Percentiles rank a stretch among this genome's conserved stretches.
Conservation (phyloP, 768 basidiomycete species). For the Pisolithus sp. region DNA sequence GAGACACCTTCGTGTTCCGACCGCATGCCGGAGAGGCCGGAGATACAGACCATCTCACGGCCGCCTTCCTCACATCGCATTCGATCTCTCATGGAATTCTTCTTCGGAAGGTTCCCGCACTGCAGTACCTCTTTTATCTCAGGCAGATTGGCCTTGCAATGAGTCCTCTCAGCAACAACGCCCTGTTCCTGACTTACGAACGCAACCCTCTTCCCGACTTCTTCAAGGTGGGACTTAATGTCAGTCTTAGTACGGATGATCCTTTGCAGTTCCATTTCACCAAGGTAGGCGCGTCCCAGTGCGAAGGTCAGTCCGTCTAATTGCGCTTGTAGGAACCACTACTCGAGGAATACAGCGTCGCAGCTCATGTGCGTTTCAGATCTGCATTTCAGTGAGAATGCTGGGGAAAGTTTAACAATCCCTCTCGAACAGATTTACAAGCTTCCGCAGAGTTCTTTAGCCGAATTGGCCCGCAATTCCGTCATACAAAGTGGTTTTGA, state of each 20-base stretch:
- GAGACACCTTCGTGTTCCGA: constrained; percentile 94
- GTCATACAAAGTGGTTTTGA: constrained; percentile 97
- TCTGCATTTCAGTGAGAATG: background rate
- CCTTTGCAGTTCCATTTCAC: constrained; percentile 98
- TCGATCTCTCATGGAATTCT: constrained; percentile 99
- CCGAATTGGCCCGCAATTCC: constrained; percentile 96
- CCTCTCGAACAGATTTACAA: constrained; percentile 75
- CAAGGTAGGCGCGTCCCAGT: constrained; percentile 50
- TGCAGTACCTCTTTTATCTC: constrained; percentile 96
- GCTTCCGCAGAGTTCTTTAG: constrained; percentile 86
- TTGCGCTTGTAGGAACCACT: constrained; percentile 65
- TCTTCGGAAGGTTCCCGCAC: constrained; percentile 91
- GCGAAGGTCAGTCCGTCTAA: background rate
- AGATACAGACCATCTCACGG: constrained; percentile 94
- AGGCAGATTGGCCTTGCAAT: constrained; percentile 98
- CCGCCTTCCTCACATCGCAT: constrained; percentile 93
- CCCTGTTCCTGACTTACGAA: constrained; percentile 93
- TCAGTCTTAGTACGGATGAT: constrained; percentile 93
- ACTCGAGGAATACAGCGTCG: constrained; percentile 95
- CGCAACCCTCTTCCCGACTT: constrained; percentile 96
- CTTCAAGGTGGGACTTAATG: constrained; percentile 93
- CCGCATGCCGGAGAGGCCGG: constrained; percentile 98
- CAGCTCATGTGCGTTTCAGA: constrained; percentile 69
- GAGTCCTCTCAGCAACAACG: constrained; percentile 98
- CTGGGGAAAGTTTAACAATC: background rate